Conservation (phyloP, 2,329 filamentous ascomycete genomes). For the Huntiella abstrusa region DNA sequence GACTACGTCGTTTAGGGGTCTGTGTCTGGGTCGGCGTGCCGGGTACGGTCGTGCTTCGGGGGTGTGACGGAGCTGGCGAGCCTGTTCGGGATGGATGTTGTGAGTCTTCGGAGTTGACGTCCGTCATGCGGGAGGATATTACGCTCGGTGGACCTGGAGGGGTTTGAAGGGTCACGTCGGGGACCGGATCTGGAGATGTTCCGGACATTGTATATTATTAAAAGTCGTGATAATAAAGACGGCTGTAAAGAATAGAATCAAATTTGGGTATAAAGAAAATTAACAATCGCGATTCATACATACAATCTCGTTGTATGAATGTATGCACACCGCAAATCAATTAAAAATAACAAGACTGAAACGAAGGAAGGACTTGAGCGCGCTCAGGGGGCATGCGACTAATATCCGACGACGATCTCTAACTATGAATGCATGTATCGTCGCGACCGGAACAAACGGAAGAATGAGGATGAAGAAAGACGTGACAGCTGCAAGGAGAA, state of each 20-base stretch:
- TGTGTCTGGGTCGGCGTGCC: constrained; percentile 13
- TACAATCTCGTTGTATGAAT: neutral
- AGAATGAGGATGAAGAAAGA: too few relatives aligned
- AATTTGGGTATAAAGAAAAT: neutral
- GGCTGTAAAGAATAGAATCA: neutral
- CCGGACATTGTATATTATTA: too few relatives aligned
- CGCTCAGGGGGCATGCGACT: too few relatives aligned
- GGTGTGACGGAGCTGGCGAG: constrained; percentile 3
- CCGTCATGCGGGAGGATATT: constrained; percentile 55
- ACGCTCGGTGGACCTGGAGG: constrained; percentile 38
- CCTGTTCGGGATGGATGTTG: constrained; percentile 21
- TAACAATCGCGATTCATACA: neutral
- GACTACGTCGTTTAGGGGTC: constrained; percentile 21
- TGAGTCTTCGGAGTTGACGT: constrained; percentile 39
- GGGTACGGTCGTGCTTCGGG: constrained; percentile 1
- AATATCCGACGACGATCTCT: too few relatives aligned
- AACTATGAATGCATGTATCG: too few relatives aligned
- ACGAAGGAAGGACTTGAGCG: neutral
- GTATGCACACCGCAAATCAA: neutral
- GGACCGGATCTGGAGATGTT: neutral
- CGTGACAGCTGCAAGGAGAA: too few relatives aligned
- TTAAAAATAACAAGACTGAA: neutral
- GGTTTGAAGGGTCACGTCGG: constrained; percentile 18
- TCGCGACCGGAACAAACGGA: too few relatives aligned
- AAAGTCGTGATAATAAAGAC: too few relatives aligned